Evolutionary conservation across 345 rosid species (phyloP), one percentile per base, ranked within the genome.

Genomic region (Diplotaxis tenuifolia): DNA sequence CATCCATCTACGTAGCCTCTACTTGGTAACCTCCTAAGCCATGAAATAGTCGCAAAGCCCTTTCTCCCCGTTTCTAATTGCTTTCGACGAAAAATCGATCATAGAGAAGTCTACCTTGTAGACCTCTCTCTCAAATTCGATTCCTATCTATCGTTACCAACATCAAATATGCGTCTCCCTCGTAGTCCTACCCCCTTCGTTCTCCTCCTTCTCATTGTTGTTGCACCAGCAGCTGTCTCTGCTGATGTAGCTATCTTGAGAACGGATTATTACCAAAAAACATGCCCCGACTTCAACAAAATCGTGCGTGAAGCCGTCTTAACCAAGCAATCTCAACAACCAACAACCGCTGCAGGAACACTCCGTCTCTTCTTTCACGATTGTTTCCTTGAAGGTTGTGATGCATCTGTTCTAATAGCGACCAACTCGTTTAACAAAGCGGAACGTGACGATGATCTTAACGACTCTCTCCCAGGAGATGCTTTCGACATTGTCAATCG

Each of bases 351-450:
- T 1, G 93, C 90, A 3, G 97, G 81, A 70, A 73, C 73, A 49
- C 81, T 91, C 71, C 88, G 91, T 16, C 78, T 86, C n/a, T 89
- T 87, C 80, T 86, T 87, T 68, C 93, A 89, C 38, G 97, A 91
- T 57, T 89, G 93, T 55, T 72, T 87, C 77, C 89, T 91, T 0
- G 87, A 83, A 7, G 91, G 97, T 14, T 87, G 93, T 28, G 96
- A 89, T 42, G 86, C 85, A 5, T 91, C 96, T 0, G 59, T 85
- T n/a, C 86, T 91, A 60, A 47, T 91, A 0, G 31, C 88, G 29
- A 85, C 97, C 67, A 87, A 80, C 42, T 50, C 87, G 2, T 82
- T 80, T 81, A 84, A 85, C 58, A 82, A 74, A 18, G 83, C 91
- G 0, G 96, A 91, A 74, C 87, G 86, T 0, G 86, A 86, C 27